Evolutionary conservation across 1,284 basidiomycete genomes (phyloP), one percentile per base, ranked within the genome.

Genomic region (Rhodotorula sp.): DNA sequence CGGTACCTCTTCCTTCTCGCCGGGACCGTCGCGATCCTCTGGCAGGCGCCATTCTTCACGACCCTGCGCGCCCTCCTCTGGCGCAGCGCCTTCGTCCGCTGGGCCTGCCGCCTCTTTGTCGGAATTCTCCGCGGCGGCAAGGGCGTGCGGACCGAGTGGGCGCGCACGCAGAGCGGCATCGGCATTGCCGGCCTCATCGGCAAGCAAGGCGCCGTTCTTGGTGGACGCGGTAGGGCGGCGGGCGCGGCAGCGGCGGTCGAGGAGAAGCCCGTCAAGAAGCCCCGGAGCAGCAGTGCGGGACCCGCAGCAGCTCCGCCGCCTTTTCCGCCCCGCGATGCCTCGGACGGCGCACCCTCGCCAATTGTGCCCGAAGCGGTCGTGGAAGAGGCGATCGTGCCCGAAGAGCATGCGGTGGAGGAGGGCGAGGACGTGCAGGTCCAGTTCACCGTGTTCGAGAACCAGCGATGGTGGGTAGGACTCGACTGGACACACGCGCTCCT

Each of bases 381-480:
- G 4, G 50, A 55, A n/a, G 41, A 25, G 55, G 52, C 41, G 8
- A 34, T 14, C 17, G n/a, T 58, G 14, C 44, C 14, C 8, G 56
- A 46, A 42, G 48, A 45, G n/a, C 13, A 3, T 5, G 58, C 4
- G 17, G 21, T n/a, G 4, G 65, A 41, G 48, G 59, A n/a, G 44
- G 64, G 60, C 34, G 70, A 59, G 23, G 77, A 77, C 46, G 72
- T 79, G 8, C 69, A 77, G 66, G 75, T 79, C 19, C 70, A 75
- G 61, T 79, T 79, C 27, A 78, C 75, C 10, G 72, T 78, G 12
- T 79, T 76, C 62, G 78, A 79, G 56, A 79, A 79, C 56, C 78
- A 80, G 68, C 56, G 79, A 56, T 80, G 79, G 79, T 80, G 79
- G 79, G 74, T 80, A 21, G 79, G 79, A 0, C 52, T 80, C 2